Evolutionary conservation across 371 early-diverging fungal species (phyloP), one percentile per base, ranked within the genome.

Genomic region (Sporodiniella umbellata): DNA sequence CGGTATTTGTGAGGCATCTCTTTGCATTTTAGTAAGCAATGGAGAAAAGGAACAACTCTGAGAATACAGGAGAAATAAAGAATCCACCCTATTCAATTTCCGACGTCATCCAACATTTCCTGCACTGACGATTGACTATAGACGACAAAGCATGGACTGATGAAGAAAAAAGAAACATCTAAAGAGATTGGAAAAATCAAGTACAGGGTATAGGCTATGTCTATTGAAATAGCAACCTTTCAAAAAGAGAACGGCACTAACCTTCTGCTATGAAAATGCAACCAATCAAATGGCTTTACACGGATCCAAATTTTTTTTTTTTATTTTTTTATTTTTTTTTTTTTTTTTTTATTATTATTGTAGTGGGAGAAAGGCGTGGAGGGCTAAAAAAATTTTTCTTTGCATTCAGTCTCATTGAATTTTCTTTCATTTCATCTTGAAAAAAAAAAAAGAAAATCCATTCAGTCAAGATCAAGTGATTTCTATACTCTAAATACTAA

Each of bases 1-100:
- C 42, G 58, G 54, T 45, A 67, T 73, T 54, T 58, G 69, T 19
- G 48, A 47, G 28, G 60, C 58, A 55, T 71, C 68, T 62, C 68
- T 39, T 48, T 67, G 72, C 72, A 71, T 67, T 40, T 40, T 24
- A 28, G 21, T 33, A 30, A 15, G 2, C 31, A 14, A 35, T n/a
- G n/a, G n/a, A n/a, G n/a, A 19, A 19, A 4, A 23, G 5, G 37
- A 23, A 48, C 23, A 28, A 28, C 7, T 28, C n/a, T 35, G 35
- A 14, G 15, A n/a, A 14, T 35, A 35, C 8, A 35, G n/a, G 35
- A 22, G 35, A 25, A 39, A 48, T n/a, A 26, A 37, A 18, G 15
- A 35, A 35, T 14, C 11, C 11, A 35, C 14, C 8, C 8, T 4
- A 33, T 28, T 28, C 30, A 28, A 28, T 28, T 28, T 10, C 30